Base-by-base conservation (phyloP, 2,329 filamentous ascomycete genomes). In the Aspergillus latus region DNA sequence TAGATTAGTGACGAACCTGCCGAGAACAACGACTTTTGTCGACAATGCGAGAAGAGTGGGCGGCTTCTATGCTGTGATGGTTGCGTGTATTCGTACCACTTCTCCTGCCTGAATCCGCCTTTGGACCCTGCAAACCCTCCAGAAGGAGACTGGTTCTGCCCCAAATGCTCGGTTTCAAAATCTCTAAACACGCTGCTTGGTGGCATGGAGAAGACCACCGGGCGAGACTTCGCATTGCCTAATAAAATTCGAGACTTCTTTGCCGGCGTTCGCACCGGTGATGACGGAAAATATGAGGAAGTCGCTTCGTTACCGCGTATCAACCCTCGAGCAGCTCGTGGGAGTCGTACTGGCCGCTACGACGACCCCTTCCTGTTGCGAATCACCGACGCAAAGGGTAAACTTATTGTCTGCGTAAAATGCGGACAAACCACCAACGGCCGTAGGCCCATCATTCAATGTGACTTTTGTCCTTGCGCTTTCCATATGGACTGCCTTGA, bases 401-500 rank as follows among this genome's bases (percentile, higher is more conserved):
- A 88, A 54, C 76, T 86, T 3, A 87, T 95, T 46, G 77, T 95
- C 49, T 97, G 93, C 76, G 85, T 88, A 68, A 78, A 79, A 44
- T 97, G 93, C 75, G 83, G 88, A 62, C 81, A 82, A 66, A 82
- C 87, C 29, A 84, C 87, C 45, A 78, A 83, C 52, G 76, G 77
- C 60, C 82, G 82, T 64, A 85, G 88, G 28, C 84, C 88, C 63
- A 92, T 97, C 65, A 88, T 97, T 63, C 86, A 88, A 45, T 99
- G 93, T 77, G 92, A 92, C 72, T 84, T 83, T 66, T 99, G 93
- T 74, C 80, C 84, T 10, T 82, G 90, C 34, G 83, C 87, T 68
- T 99, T 92, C 89, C 94, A 99, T 76, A 80, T 96, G 50, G 93
- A 97, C 73, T 99, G 94, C 74, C 78, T 96, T 13, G 87, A 95